These are phyloP conservation scores for Sambucus nigra DNA, from an alignment of 129 eudicot species.

Conservation along the genomic window DNA sequence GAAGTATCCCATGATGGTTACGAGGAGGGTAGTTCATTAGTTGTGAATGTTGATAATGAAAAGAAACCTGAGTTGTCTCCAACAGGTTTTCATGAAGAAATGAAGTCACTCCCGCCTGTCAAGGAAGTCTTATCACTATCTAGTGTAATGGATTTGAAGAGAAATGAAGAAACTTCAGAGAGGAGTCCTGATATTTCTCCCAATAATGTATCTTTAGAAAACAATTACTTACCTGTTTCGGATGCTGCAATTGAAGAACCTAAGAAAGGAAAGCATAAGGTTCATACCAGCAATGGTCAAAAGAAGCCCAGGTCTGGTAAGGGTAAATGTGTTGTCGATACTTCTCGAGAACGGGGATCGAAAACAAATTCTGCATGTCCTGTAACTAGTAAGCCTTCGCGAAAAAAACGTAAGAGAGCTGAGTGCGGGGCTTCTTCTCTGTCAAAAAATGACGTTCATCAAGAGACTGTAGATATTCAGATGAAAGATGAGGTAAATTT, in stretches of 20 bases:
- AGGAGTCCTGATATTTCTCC: conserved; percentile 25
- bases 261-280: conserved; percentile 42
- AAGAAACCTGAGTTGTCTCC: conserved; percentile 14
- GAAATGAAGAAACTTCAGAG: conserved; percentile 25
- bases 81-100: conserved; percentile 16
- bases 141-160: conserved; percentile 19
- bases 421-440: conserved; percentile 26
- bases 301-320: conserved; percentile 42
- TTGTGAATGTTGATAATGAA: conserved; percentile 20
- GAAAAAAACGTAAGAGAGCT: conserved; percentile 32
- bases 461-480: conserved; percentile 16
- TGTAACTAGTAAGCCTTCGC: conserved; percentile 29
- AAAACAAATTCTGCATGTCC: conserved; percentile 16
- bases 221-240: conserved; percentile 11
- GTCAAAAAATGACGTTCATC: conserved; percentile 24
- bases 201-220: too few relatives aligned
- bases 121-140: conserved; percentile 11
- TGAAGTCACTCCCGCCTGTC: conserved; percentile 11
- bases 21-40: conserved; percentile 23
- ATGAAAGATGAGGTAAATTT: conserved; percentile 37
- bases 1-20: conserved; percentile 48
- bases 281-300: conserved; percentile 14
- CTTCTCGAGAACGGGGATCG: conserved; percentile 18
- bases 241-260: conserved; percentile 23
- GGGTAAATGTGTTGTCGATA: conserved; percentile 18